Evolutionary conservation across 805 yeast genomes (phyloP), one percentile per base, ranked within the genome.

Genomic region (Saccharomycopsis oosterbeekiorum): DNA sequence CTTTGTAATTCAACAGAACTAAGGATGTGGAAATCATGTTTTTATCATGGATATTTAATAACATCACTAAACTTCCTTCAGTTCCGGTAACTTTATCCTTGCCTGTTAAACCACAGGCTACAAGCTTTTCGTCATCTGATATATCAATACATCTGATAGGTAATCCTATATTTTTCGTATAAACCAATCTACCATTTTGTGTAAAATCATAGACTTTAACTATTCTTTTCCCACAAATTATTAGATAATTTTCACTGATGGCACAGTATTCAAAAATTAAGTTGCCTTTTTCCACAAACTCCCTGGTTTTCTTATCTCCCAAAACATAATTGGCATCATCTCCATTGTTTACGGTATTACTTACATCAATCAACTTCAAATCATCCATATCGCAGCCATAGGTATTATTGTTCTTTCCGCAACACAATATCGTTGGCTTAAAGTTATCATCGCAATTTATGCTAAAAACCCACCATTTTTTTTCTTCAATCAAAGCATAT

Each of bases 81-180:
- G 55, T 17, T 58, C 62, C 65, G 12, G 65, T 64, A 6, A 54
- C 58, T 36, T 60, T 78, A 69, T 89, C 96, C 61, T 84, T 81
- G 0, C 96, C 94, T 0, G 93, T 87, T 37, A 92, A 84, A 1
- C 96, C 94, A 65, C 89, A 82, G 4, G 94, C 94, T 12, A 91
- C 75, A 29, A 85, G 74, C 19, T 79, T 74, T 29, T 87, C 90
- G 65, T 80, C 76, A 0, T 84, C 80, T 10, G 93, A 81, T 0
- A 91, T 76, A 41, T 89, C 86, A 56, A 89, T 77, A 68, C 96
- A 89, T 58, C 96, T 72, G 42, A 92, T 86, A 0, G 93, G 92
- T 69, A 88, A 88, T 60, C 80, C 81, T 11, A 89, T 84, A 43
- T 81, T 75, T 68, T 88, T 83, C 0, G 88, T 81, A 71, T 86